Conservation (phyloP, 306 rosid species). For the Citrullus amarus region DNA sequence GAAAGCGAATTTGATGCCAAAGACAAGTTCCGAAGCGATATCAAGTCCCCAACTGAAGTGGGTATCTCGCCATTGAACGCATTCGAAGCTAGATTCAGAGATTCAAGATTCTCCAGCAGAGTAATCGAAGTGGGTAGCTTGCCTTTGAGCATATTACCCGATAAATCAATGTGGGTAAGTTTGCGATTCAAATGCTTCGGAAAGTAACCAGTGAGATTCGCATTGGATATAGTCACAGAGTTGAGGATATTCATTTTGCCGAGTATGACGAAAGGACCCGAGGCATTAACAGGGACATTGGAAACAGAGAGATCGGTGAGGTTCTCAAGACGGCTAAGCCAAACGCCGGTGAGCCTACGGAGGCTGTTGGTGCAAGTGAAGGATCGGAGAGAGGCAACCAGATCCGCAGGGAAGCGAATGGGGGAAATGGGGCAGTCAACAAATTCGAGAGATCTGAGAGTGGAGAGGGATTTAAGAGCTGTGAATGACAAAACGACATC, state of each 20-base stretch:
- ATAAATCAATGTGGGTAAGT: conserved; percentile 66
- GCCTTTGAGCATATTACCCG: conserved; percentile 55
- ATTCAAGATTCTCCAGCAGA: conserved; percentile 41
- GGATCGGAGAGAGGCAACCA: conserved; percentile 46
- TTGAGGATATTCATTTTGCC: conserved; percentile 55
- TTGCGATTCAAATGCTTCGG: conserved; percentile 50
- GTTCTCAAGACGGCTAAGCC: conserved; percentile 68
- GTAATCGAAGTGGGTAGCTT: conserved; percentile 47
- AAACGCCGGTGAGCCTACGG: conserved; percentile 51
- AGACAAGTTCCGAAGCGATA: conserved; percentile 45
- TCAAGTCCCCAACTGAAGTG: conserved; percentile 54
- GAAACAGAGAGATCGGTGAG: conserved; percentile 71
- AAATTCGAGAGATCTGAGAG: conserved; percentile 52
- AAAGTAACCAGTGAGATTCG: conserved; percentile 68
- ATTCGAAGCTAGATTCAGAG: conserved; percentile 58
- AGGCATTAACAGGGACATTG: conserved; percentile 34
- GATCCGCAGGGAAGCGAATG: conserved; percentile 64
- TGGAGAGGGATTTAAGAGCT: conserved; percentile 73
- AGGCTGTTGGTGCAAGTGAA: conserved; percentile 53
- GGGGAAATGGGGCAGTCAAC: conserved; percentile 75
- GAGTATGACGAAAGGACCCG: conserved; percentile 71
- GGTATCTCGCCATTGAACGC: conserved; percentile 53
- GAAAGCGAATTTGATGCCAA: conserved; percentile 65
- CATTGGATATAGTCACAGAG: conserved; percentile 44
- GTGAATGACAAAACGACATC: conserved; percentile 73